Evolutionary conservation across 805 yeast species (phyloP), one percentile per base, ranked within the genome.

Genomic region (Blastobotrys parvus): DNA sequence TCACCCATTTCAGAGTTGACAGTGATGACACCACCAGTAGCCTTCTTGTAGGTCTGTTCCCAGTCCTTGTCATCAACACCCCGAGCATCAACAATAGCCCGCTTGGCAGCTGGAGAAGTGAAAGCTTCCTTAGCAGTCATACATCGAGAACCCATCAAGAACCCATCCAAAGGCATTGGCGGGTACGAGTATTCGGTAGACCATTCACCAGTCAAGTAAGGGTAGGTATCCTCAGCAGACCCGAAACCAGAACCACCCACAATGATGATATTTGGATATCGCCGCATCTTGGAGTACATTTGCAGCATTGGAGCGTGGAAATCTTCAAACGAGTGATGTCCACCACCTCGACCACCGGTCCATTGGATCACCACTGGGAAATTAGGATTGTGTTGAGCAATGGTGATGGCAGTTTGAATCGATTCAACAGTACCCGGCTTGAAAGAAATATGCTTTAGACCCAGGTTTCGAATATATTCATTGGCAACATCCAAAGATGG

Each of bases 301-400:
- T 87, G 95, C 61, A 92, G 70, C 54, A 92, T 77, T 54, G 98
- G 97, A 61, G 89, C 90, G 67, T 92, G 98, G 92, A 90, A 88
- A 70, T 92, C 99, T 74, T 92, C 99, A 61, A 80, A 92, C 40
- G 97, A 90, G 68, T 92, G 99, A 66, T 92, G 99, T 61, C 99
- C 99, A 77, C 99, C 99, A 71, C 97, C 99, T 77, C 99, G 89
- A 67, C 99, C 99, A 76, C 97, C 98, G 47, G 99, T 92, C 99
- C 99, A 92, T 73, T 92, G 98, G 57, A 92, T 70, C 44, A 92
- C 90, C 59, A 92, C 87, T 51, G 98, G 99, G 89, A 92, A 92
- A 50, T 65, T 70, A 53, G 98, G 98, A 69, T 89, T 94, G 39
- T 94, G 89, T 61, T 84, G 86, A 43, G 99, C 98, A 61, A 92